Conservation (phyloP, 1,139 yeast species). For the Suhomyces wounanorum region DNA sequence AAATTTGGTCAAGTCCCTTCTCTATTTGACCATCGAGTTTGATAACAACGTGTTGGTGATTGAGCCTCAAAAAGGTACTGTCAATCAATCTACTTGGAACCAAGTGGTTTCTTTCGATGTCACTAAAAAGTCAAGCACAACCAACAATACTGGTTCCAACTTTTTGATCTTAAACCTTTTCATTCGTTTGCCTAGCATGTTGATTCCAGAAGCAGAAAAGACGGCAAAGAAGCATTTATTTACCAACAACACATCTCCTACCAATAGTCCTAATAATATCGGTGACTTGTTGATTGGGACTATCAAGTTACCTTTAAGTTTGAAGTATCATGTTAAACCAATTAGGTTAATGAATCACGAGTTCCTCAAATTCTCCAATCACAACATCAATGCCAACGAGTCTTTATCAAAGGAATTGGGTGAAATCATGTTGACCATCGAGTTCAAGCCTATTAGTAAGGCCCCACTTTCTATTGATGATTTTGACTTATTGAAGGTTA, state of each 20-base stretch:
- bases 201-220: conserved; percentile 52
- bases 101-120: conserved; percentile 92
- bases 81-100: conserved; percentile 62
- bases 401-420: conserved; percentile 40
- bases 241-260: conserved; percentile 18
- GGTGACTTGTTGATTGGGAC: conserved; percentile 49
- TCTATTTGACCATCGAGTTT: conserved; percentile 73
- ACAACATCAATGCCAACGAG: conserved; percentile 22
- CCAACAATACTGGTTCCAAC: conserved; percentile 33
- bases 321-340: conserved; percentile 39
- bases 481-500: conserved; percentile 88
- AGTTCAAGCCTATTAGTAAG: conserved; percentile 69
- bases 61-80: conserved; percentile 75
- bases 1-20: conserved; percentile 53
- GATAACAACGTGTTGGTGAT: conserved; percentile 83
- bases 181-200: conserved; percentile 70
- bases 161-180: conserved; percentile 70
- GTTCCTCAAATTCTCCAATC: conserved; percentile 45
- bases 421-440: conserved; percentile 68
- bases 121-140: conserved; percentile 45
- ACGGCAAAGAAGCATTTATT: conserved; percentile 31
- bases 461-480: conserved; percentile 79
- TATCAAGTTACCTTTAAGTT: conserved; percentile 45
- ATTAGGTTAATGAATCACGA: conserved; percentile 49
- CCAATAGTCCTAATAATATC: conserved; percentile 20